A percentile compares a stretch with the other conserved stretches of the same genome.
These are phyloP conservation scores for Leccinellum luteum DNA, from an alignment of 768 basidiomycete genomes.

Conservation along the genomic window DNA sequence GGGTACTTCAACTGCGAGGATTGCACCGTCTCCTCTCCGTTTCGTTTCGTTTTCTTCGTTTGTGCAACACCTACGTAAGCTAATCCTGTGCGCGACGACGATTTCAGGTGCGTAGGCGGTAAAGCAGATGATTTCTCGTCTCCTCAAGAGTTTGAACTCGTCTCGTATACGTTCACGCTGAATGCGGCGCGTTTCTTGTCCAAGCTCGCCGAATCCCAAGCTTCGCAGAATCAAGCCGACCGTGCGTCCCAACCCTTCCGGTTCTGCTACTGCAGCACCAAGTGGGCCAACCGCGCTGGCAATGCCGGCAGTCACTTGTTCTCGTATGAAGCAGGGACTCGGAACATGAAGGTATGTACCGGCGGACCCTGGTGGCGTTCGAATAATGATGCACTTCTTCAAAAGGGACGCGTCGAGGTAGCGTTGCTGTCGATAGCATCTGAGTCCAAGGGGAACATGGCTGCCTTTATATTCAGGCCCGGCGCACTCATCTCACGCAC, in stretches of 20 bases:
- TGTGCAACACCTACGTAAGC: neutral
- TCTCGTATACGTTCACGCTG: constrained; percentile 24
- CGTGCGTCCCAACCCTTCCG: constrained; percentile 12
- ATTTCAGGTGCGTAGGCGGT: constrained; percentile 25
- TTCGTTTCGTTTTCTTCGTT: neutral
- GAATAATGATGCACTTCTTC: too few species aligned
- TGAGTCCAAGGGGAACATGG: constrained; percentile 10
- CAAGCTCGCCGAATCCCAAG: constrained; percentile 13
- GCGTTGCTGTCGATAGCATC: constrained; percentile 15
- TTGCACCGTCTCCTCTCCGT: neutral
- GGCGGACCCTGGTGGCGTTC: neutral
- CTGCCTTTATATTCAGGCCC: constrained; percentile 21
- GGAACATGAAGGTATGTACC: constrained; percentile 25
- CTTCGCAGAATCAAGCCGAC: neutral
- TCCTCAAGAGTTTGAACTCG: constrained; percentile 25
- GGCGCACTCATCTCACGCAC: constrained; percentile 14
- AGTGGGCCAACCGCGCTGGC: constrained; percentile 18
- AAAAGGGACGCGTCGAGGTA: constrained; percentile 24
- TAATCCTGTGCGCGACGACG: neutral
- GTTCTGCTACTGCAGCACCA: constrained; percentile 29
- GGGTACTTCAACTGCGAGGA: neutral
- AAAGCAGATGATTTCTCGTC: constrained; percentile 21
- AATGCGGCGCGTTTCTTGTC: constrained; percentile 23
- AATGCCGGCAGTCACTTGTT: constrained; percentile 13
- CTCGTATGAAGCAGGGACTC: constrained; percentile 15